Percentiles rank a stretch among this genome's conserved stretches.
Evolutionary conservation across 257 asterid genomes (phyloP).

Genomic region (Solanum lycopersicoides): DNA sequence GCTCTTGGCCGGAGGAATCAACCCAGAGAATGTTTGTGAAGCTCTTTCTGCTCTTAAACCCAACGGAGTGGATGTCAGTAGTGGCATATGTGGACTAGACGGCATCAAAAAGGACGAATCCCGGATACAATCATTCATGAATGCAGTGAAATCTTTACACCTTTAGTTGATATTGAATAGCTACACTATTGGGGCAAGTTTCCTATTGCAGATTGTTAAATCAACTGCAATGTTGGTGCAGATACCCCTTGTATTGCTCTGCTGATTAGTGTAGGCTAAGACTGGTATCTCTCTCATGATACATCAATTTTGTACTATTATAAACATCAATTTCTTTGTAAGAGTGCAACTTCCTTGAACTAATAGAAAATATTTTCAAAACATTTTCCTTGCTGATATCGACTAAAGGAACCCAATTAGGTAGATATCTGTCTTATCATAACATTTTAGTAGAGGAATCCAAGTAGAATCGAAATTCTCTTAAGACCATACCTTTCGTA

Average conservation of each 20-base stretch:
- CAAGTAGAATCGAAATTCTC: not conserved
- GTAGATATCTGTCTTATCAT: not conserved
- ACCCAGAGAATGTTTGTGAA: constrained; percentile 54
- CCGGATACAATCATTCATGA: constrained; percentile 59
- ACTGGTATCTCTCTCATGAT: not conserved
- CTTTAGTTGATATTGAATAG: constrained; percentile 12
- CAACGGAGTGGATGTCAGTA: constrained; percentile 81
- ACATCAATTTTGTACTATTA: not conserved
- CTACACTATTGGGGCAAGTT: not conserved
- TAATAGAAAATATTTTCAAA: not conserved
- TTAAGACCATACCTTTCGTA: not conserved
- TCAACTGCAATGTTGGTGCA: not conserved
- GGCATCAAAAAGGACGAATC: constrained; percentile 66
- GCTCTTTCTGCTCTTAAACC: constrained; percentile 70
- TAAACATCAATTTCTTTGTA: not conserved
- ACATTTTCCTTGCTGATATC: not conserved
- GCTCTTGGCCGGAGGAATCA: constrained; percentile 88
- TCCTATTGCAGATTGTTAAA: not conserved
- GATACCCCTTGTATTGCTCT: not conserved
- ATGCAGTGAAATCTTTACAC: constrained; percentile 38
- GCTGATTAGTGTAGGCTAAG: not conserved
- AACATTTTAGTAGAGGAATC: not conserved
- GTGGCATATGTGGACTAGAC: constrained; percentile 81
- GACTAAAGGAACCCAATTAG: not conserved
- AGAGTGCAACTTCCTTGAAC: not conserved